Conservation (phyloP, 495 filamentous ascomycete species). For the Lasiosphaeria hispida region DNA sequence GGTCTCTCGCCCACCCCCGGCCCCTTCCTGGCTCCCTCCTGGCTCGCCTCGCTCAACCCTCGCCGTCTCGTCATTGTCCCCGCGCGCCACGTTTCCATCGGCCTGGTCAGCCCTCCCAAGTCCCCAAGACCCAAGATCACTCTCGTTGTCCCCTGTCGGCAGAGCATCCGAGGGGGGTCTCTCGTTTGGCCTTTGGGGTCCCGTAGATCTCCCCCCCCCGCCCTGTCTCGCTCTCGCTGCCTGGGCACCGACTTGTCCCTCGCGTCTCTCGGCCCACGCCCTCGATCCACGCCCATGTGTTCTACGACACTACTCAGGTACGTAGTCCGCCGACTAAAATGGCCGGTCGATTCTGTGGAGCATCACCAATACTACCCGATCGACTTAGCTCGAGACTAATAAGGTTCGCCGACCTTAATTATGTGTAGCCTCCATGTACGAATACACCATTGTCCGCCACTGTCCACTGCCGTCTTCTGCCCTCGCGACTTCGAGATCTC, state of each 20-base stretch:
- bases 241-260: constrained; percentile 8
- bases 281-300: constrained; percentile 27
- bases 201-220: constrained; percentile 25
- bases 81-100: constrained; percentile 10
- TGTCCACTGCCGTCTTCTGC: constrained; percentile 12
- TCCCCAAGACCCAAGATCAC: neutral
- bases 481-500: constrained; percentile 14
- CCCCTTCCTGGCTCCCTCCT: too few species aligned
- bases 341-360: constrained; percentile 27
- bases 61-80: neutral
- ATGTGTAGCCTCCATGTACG: constrained; percentile 26
- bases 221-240: constrained; percentile 14
- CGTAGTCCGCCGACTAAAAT: constrained; percentile 23
- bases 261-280: constrained; percentile 8
- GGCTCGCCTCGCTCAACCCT: neutral
- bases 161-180: constrained; percentile 25
- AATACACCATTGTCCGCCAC: constrained; percentile 19
- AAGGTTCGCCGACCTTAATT: constrained; percentile 15
- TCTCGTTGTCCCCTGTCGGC: constrained; percentile 9
- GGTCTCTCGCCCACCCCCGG: too few species aligned
- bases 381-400: constrained; percentile 21
- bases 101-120: constrained; percentile 16
- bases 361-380: constrained; percentile 18
- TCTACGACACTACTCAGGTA: constrained; percentile 21
- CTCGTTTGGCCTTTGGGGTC: constrained; percentile 21